A percentile compares a stretch with the other conserved stretches of the same genome.
These are phyloP conservation scores for Rhodamnia rubescens DNA, from an alignment of 345 rosid genomes.

Conservation along the genomic window DNA sequence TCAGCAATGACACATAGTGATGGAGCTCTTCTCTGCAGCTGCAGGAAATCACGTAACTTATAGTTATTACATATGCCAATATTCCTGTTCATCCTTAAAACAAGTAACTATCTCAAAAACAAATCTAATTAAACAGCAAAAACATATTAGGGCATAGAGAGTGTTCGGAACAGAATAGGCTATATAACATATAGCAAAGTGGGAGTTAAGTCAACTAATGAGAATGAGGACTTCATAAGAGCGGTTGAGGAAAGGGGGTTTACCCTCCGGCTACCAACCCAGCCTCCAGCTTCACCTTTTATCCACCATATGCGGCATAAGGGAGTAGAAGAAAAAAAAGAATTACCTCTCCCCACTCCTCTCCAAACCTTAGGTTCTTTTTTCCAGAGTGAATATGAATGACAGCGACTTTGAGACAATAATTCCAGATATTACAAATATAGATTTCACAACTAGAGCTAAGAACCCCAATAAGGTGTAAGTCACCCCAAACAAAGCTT, in stretches of 20 bases:
- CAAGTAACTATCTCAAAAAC: background rate
- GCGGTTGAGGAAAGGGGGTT: background rate
- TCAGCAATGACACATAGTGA: conserved; percentile 63
- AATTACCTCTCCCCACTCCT: background rate
- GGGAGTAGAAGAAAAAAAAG: background rate
- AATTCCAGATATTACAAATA: background rate
- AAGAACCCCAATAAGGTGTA: background rate
- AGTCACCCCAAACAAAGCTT: background rate
- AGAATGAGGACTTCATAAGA: background rate
- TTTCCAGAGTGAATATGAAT: background rate
- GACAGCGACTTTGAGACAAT: background rate
- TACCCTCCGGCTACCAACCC: background rate
- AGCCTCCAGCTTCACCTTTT: background rate
- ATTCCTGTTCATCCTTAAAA: background rate
- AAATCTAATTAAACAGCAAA: background rate
- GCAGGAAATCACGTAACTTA: conserved; percentile 10
- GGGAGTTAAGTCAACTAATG: background rate
- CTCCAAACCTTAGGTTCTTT: background rate
- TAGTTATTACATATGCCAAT: background rate
- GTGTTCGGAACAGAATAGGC: background rate
- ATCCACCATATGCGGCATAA: background rate
- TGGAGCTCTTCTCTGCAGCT: conserved; percentile 51
- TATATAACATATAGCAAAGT: background rate
- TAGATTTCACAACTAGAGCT: background rate
- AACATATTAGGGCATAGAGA: background rate